Base-by-base conservation (phyloP, 2,329 filamentous ascomycete genomes). In the Epicoccum nigrum region DNA sequence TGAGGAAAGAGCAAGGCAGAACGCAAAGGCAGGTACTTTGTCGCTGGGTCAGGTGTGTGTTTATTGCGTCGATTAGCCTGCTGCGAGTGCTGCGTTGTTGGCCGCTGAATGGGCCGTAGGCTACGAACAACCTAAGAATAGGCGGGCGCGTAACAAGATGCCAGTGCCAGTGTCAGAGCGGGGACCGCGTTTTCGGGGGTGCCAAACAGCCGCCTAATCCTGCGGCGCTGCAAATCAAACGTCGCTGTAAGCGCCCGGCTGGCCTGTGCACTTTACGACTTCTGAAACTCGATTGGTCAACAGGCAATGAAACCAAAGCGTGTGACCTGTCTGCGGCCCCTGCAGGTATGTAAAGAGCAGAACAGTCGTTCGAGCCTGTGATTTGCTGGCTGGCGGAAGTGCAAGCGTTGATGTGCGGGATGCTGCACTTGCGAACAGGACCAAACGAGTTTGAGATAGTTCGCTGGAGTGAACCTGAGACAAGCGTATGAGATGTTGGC, bases 311-410 rank as follows among this genome's bases (percentile, higher is more conserved):
- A 71, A 69, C 67, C 43, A 52, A 60, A 58, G 53, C 48, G 67
- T 71, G 70, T 71, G 69, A 71, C 70, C 65, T 60, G 65, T 51
- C 55, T 67, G 63, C 54, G 38, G 65, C 59, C 65, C 70, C 67
- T 73, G 70, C 70, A 73, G 67, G 62, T 60, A 51, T 54, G 52
- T 56, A 49, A 46, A 56, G 30, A 56, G 51, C 41, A 52, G 55
- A 55, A 51, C 51, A 53, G 45, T 48, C 51, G 41, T 31, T 47
- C 47, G 33, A 38, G 47, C 17, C 45, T 45, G 41, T 68, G 68
- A 71, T 70, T 71, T 60, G 70, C 48, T 42, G 34, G 41, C 37
- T 30, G 41, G 47, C 55, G 59, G 56, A 48, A 60, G 58, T 63
- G 58, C 56, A 51, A 59, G 55, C 55, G 58, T 55, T 35, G 59